Evolutionary conservation across 148 eudicot species (phyloP).

Genomic region (Fagopyrum homotropicum): DNA sequence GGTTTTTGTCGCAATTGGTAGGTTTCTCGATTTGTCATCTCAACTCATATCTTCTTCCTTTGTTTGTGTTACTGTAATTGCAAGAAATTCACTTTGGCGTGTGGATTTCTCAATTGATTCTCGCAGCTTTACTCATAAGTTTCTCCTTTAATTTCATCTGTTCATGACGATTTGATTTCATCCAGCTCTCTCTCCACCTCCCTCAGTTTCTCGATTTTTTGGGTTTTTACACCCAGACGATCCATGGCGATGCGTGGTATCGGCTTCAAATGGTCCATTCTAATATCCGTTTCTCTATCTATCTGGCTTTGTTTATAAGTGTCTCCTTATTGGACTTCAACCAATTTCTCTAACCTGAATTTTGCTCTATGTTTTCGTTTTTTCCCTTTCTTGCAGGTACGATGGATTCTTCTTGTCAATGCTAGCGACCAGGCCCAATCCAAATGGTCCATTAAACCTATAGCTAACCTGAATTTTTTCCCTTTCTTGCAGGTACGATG

Average conservation of each 20-base stretch:
- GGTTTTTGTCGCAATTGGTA: no score
- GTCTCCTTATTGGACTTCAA: background rate
- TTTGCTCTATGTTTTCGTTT: slow-evolving; percentile 8
- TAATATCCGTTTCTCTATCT: background rate
- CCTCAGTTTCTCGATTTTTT: background rate
- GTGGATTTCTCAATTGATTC: slow-evolving; percentile 3
- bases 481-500: slow-evolving; percentile 76
- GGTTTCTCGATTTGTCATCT: no score
- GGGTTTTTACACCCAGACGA: slow-evolving; percentile 14
- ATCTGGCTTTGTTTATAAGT: background rate
- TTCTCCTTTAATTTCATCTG: background rate
- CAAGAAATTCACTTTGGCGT: background rate
- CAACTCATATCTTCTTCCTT: no score
- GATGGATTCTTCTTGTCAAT: slow-evolving; percentile 98
- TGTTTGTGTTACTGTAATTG: no score
- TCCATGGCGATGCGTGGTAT: slow-evolving; percentile 56
- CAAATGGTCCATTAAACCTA: no score
- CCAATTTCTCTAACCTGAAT: background rate
- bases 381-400: slow-evolving; percentile 48
- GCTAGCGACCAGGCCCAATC: slow-evolving; percentile 90
- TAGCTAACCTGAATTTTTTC: slow-evolving; percentile 8
- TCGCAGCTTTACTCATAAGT: background rate
- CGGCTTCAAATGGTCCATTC: slow-evolving; percentile 76
- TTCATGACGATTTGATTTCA: background rate
- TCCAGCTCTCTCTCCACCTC: background rate